These are phyloP conservation scores for Pyrenophora graminea DNA, from an alignment of 2,329 filamentous ascomycete species.

Conservation along the genomic window DNA sequence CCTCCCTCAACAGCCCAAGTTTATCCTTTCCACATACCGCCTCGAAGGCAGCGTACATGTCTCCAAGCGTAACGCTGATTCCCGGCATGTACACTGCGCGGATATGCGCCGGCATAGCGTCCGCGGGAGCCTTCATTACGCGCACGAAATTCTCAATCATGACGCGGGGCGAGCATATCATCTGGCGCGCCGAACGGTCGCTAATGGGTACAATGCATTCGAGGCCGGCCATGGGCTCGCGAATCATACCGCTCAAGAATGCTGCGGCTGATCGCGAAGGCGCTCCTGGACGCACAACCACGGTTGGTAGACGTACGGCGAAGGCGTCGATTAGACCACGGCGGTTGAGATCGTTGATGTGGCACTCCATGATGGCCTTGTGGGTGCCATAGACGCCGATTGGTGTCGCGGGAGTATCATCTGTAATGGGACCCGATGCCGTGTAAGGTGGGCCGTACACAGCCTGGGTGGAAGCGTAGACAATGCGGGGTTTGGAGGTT, in stretches of 20 bases:
- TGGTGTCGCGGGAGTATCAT: constrained; percentile 57
- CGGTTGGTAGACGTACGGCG: constrained; percentile 61
- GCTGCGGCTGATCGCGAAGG: constrained; percentile 62
- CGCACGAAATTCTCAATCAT: constrained; percentile 57
- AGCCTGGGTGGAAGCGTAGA: constrained; percentile 64
- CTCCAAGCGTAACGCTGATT: constrained; percentile 52
- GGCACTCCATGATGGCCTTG: constrained; percentile 62
- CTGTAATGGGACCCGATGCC: constrained; percentile 13
- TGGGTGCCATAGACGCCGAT: constrained; percentile 64
- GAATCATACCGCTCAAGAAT: constrained; percentile 64
- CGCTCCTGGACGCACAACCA: constrained; percentile 61
- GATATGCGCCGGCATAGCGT: constrained; percentile 47
- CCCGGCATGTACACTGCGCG: constrained; percentile 47
- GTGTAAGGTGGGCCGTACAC: constrained; percentile 62
- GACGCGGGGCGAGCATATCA: constrained; percentile 59
- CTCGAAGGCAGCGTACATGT: constrained; percentile 59
- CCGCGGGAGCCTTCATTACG: constrained; percentile 48
- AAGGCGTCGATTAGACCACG: constrained; percentile 61
- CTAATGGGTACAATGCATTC: constrained; percentile 54
- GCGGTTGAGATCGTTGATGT: constrained; percentile 64
- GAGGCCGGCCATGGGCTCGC: constrained; percentile 61
- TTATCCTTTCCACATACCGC: constrained; percentile 57
- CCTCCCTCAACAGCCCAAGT: constrained; percentile 47
- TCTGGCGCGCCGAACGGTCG: constrained; percentile 54
- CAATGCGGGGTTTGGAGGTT: constrained; percentile 57